Conservation (phyloP, 2,329 filamentous ascomycete genomes). For the Ilyonectria sp. region DNA sequence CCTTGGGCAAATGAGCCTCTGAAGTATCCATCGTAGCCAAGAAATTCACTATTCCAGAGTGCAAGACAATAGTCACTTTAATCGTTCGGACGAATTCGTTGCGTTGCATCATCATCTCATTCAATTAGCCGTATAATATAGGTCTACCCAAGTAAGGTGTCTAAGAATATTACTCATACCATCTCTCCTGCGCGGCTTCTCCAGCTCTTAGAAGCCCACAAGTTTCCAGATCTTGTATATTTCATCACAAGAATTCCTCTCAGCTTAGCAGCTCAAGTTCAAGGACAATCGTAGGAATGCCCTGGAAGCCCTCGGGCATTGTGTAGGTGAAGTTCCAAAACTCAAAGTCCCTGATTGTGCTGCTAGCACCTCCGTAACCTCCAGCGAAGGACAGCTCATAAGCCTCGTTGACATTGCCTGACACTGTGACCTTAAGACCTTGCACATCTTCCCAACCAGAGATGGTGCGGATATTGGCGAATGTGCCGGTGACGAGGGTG, state of each 20-base stretch:
- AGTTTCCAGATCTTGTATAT: too few species aligned
- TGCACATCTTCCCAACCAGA: constrained; percentile 63
- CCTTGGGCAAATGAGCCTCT: too few species aligned
- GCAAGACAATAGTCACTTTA: too few species aligned
- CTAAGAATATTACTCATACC: background rate
- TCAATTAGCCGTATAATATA: background rate
- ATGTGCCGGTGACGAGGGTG: constrained; percentile 65
- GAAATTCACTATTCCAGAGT: too few species aligned
- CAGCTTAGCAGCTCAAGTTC: constrained; percentile 17
- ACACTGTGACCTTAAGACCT: constrained; percentile 61
- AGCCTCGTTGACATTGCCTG: constrained; percentile 59
- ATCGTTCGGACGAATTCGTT: background rate
- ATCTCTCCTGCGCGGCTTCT: too few species aligned
- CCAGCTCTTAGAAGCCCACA: background rate
- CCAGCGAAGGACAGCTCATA: constrained; percentile 62
- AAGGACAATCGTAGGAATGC: constrained; percentile 20
- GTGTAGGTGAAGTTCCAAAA: constrained; percentile 63
- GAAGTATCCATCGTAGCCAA: too few species aligned
- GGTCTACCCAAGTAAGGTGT: background rate
- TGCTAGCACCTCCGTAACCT: constrained; percentile 51
- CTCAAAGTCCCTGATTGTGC: constrained; percentile 58
- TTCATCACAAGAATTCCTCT: too few species aligned
- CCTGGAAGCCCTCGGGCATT: constrained; percentile 51
- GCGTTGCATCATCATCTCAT: background rate
- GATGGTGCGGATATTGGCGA: constrained; percentile 60